Evolutionary conservation across 192 early-diverging fungal species (phyloP), one percentile per base, ranked within the genome.

Genomic region (Coemansia javaensis): DNA sequence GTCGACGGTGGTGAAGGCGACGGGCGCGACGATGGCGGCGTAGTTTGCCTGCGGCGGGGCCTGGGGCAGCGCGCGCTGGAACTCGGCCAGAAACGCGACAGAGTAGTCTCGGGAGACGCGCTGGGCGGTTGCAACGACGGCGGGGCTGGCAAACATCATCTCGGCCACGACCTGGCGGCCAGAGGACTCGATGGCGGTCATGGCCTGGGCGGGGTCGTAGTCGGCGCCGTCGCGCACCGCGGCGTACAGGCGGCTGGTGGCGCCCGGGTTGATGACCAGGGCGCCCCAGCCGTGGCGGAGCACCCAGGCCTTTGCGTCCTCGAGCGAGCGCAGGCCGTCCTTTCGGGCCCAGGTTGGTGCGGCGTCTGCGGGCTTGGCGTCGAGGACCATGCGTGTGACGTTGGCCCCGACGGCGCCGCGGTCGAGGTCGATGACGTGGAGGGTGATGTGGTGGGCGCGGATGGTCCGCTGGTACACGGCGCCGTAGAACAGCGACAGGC

Each of bases 341-440:
- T 36, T 42, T 15, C 37, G 46, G 15, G 28, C 31, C 68, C 68
- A 72, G 24, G 31, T 50, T 4, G 62, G 68, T 33, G 30, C 20
- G 10, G 61, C 47, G 7, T 53, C 40, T 21, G 47, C 27, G 5
- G 30, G 34, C 16, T 40, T 34, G 2, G 48, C 55, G 22, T 38
- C 47, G 10, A 72, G 40, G 39, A 72, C 38, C 33, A 58, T 59
- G 27, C 35, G 60, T 6, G 60, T 59, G 30, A 60, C 32, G 28
- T 56, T 64, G 24, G 52, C 43, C 44, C 68, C 61, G 10, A 72
- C 41, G 23, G 21, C 15, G n/a, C 68, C 68, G 20, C 56, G 52
- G 42, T 72, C 68, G 5, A 72, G 68, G 32, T 72, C 68, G 17
- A 72, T 25, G 16, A 72, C 47, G 24, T 72, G 45, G 9, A 72